phyloP scores from a whole-genome alignment of 257 asterid species.

The Solanum boliviense region DNA sequence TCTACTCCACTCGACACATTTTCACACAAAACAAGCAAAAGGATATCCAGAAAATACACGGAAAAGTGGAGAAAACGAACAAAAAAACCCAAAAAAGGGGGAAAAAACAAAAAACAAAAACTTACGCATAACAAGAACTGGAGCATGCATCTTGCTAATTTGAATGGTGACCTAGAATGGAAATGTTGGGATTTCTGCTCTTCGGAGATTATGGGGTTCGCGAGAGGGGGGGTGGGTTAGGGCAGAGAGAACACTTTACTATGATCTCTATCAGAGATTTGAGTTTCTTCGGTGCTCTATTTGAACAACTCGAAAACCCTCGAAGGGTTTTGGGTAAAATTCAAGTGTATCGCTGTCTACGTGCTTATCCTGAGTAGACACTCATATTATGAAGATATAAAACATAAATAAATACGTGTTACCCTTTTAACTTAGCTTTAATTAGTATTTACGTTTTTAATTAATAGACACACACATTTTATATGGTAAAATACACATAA shows the following conservation, averaged over 20 bases:
- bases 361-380: neutral
- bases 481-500: too few relatives aligned
- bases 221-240: neutral
- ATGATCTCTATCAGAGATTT: neutral
- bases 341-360: neutral
- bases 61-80: neutral
- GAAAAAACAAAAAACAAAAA: neutral
- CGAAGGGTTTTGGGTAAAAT: neutral
- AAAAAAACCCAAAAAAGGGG: neutral
- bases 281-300: neutral
- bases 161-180: neutral
- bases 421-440: too few relatives aligned
- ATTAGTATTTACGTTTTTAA: too few relatives aligned
- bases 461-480: too few relatives aligned
- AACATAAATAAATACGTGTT: too few relatives aligned
- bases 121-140: conserved; percentile 73
- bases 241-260: neutral
- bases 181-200: neutral
- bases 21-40: neutral
- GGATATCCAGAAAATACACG: neutral
- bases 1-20: neutral
- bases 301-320: neutral
- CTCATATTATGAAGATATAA: too few relatives aligned
- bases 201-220: neutral
- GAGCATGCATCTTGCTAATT: conserved; percentile 44